Conservation (phyloP, 495 filamentous ascomycete genomes). For the Xylaria bambusicola region DNA sequence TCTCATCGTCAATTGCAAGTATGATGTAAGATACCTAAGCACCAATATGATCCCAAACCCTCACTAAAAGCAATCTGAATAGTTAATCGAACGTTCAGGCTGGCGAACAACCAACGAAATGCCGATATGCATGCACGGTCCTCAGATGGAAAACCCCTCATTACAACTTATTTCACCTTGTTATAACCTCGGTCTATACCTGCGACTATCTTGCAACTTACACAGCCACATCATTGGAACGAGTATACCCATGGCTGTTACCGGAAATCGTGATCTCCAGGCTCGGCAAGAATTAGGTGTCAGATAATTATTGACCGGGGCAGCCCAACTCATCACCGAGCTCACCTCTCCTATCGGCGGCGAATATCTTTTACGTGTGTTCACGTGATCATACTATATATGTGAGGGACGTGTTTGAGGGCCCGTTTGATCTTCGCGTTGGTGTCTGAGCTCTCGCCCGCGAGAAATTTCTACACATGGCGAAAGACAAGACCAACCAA, state of each 20-base stretch:
- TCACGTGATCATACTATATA: conserved; percentile 1
- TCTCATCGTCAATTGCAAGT: no score
- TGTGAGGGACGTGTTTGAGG: conserved; percentile 20
- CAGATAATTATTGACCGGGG: background rate
- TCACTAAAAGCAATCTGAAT: no score
- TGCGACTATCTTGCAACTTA: background rate
- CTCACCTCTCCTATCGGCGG: background rate
- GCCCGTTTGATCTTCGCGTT: conserved; percentile 33
- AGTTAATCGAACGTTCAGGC: no score
- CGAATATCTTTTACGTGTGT: background rate
- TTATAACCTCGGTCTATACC: no score
- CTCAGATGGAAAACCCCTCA: no score
- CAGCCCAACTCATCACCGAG: background rate
- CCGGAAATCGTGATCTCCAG: background rate
- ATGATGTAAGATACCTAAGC: no score
- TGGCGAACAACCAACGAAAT: no score
- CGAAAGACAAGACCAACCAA: background rate
- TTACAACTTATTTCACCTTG: no score
- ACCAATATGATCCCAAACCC: no score
- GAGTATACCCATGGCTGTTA: background rate
- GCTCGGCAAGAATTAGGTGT: background rate
- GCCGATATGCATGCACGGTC: no score
- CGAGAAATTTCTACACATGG: background rate
- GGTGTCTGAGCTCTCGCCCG: conserved; percentile 20
- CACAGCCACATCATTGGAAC: background rate